Conservation (phyloP, 1,139 yeast genomes). For the Nadsonia starkeyi-henricii region DNA sequence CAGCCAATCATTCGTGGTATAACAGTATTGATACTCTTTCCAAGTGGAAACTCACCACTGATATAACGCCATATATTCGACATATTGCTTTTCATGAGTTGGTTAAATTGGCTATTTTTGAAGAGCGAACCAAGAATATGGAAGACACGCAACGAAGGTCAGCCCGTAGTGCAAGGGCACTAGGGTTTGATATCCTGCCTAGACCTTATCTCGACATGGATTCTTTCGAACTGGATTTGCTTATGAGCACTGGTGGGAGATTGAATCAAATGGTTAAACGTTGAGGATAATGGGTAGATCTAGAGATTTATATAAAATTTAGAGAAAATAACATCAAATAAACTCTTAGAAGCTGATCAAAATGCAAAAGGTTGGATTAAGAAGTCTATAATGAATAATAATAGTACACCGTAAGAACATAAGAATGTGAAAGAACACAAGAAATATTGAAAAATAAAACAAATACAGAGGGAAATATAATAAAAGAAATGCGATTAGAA, state of each 20-base stretch:
- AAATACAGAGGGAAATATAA: neutral
- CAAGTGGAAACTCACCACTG: slow-evolving; percentile 11
- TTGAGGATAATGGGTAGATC: too few relatives aligned
- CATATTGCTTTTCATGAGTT: slow-evolving; percentile 13
- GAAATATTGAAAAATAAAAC: neutral
- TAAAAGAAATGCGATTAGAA: slow-evolving; percentile 32
- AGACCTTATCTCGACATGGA: neutral
- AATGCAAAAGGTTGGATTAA: neutral
- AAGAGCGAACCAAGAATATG: neutral
- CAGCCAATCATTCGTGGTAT: slow-evolving; percentile 4
- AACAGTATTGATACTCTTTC: slow-evolving; percentile 11
- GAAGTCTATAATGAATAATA: neutral
- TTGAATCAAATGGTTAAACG: neutral
- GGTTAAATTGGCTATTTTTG: neutral
- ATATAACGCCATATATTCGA: slow-evolving; percentile 18
- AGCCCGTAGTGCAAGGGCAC: neutral
- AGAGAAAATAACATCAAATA: too few relatives aligned
- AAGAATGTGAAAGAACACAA: neutral
- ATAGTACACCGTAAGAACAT: neutral
- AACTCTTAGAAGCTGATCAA: neutral
- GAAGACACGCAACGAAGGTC: neutral
- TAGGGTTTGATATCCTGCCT: neutral
- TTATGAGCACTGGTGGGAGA: neutral
- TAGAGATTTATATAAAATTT: too few relatives aligned
- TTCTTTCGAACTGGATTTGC: neutral